Base-by-base conservation (phyloP, 306 rosid genomes). In the Ormosia emarginata region DNA sequence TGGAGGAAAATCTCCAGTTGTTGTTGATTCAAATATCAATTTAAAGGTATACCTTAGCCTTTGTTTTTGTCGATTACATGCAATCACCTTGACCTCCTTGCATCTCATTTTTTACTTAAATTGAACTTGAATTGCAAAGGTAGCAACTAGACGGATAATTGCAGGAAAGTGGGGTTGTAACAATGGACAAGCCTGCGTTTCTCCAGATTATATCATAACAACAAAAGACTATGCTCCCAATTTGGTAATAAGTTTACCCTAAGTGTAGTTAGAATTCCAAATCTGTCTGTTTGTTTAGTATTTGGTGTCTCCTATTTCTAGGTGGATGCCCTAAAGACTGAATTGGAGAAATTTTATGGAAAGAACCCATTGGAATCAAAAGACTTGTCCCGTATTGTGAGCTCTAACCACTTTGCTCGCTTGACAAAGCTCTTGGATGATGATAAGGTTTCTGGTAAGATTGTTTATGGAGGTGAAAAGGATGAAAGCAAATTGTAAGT, bases 121-220 rank as follows among this genome's bases (percentile, higher is more conserved):
- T 81, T 86, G 71, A 44, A 67, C 40, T 77, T 56, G 71, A 79
- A 57, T 77, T 67, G 75, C 49, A 57, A 52, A 96, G 99, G 98
- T 96, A 7, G 83, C 99, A 43, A 17, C 86, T 30, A 90, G 94
- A 85, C 87, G 99, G 79, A 92, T 96, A 82, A 84, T 96, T 58
- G 97, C 88, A 5, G 99, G 99, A 71, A 96, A 96, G 88, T 96
- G 99, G 99, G 91, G 90, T 8, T 86, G 90, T 83, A 96, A 96
- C 84, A 96, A 88, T 81, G 99, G 99, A 40, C 99, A 96, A 86
- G 98, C 99, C 34, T 96, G 99, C 75, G 41, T 96, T 69, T 81
- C 99, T 86, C 94, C 97, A 4, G 98, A 96, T 83, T 87, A 96
- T 77, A 67, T 96, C 66, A 71, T 93, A 62, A 90, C 98, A 57